phyloP scores from a whole-genome alignment of 1,284 basidiomycete genomes.

The Moesziomyces parantarcticus region DNA sequence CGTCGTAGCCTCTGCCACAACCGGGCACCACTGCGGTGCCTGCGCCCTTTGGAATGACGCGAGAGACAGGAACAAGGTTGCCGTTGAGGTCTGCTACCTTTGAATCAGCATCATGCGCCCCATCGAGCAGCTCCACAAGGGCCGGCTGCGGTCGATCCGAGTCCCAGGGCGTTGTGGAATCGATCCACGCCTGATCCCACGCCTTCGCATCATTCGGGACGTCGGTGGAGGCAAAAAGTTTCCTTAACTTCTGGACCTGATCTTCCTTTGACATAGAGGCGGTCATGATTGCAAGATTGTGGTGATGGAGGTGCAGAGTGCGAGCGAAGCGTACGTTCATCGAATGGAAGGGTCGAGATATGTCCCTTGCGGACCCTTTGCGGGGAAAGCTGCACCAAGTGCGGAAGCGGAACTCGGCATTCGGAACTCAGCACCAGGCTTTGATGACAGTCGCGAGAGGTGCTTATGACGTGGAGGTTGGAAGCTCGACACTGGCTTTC shows the following conservation, averaged over 20 bases:
- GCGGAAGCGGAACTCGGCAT: neutral
- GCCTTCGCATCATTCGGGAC: constrained; percentile 47
- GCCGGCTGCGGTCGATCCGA: constrained; percentile 43
- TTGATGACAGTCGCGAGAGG: constrained; percentile 13
- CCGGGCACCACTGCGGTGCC: constrained; percentile 42
- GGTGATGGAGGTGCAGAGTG: neutral
- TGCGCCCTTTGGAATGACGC: constrained; percentile 18
- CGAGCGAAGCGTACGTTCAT: neutral
- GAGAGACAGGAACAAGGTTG: constrained; percentile 16
- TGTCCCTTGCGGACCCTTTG: neutral
- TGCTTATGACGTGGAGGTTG: constrained; percentile 43
- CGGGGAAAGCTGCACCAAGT: neutral
- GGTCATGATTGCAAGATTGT: constrained; percentile 1
- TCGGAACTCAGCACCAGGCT: neutral
- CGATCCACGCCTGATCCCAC: constrained; percentile 55
- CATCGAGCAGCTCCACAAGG: constrained; percentile 37
- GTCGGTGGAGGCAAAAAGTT: constrained; percentile 37
- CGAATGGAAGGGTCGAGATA: too few relatives aligned
- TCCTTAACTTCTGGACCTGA: constrained; percentile 30
- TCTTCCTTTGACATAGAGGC: constrained; percentile 19
- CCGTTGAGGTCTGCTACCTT: constrained; percentile 18
- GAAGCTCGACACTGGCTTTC: neutral
- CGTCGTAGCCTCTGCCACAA: constrained; percentile 51
- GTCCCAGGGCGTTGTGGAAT: constrained; percentile 54
- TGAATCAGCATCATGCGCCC: constrained; percentile 26